Conservation (phyloP, 352 stramenopile species). For the Phytophthora kernoviae region DNA sequence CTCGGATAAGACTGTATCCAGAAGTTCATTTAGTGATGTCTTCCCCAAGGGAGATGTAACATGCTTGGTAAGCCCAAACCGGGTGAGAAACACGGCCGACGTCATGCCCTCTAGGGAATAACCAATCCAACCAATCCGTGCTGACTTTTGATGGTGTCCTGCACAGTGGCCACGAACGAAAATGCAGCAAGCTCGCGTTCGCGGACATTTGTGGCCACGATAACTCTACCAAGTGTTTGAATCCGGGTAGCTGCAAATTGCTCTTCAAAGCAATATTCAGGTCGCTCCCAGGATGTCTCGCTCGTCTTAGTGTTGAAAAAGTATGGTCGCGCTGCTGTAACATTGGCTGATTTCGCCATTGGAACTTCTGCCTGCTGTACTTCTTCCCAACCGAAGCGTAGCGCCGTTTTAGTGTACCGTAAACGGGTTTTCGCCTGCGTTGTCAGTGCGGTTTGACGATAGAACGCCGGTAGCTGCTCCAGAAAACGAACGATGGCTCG, state of each 20-base stretch:
- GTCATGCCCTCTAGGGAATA: constrained; percentile 79
- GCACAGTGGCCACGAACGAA: constrained; percentile 51
- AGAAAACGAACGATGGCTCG: constrained; percentile 54
- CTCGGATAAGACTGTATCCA: constrained; percentile 34
- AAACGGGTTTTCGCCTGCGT: constrained; percentile 28
- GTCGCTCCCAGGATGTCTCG: constrained; percentile 59
- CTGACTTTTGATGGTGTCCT: constrained; percentile 31
- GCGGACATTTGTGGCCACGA: constrained; percentile 42
- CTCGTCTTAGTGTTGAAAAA: constrained; percentile 54
- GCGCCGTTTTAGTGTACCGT: constrained; percentile 49
- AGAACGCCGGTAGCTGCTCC: constrained; percentile 34
- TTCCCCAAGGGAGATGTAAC: constrained; percentile 33
- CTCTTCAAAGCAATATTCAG: constrained; percentile 69
- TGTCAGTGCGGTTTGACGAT: constrained; percentile 25
- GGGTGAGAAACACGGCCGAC: constrained; percentile 53
- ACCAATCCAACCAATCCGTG: constrained; percentile 54
- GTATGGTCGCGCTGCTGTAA: constrained; percentile 26
- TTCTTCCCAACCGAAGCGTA: constrained; percentile 76
- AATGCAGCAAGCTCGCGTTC: constrained; percentile 36
- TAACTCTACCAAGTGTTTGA: constrained; percentile 59
- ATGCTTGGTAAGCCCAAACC: constrained; percentile 67
- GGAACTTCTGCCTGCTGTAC: constrained; percentile 9
- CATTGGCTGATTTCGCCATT: neutral
- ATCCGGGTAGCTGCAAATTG: constrained; percentile 68
- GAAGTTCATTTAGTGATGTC: constrained; percentile 36